Conservation (phyloP, 2,329 filamentous ascomycete species). For the Fusarium denticulatum region DNA sequence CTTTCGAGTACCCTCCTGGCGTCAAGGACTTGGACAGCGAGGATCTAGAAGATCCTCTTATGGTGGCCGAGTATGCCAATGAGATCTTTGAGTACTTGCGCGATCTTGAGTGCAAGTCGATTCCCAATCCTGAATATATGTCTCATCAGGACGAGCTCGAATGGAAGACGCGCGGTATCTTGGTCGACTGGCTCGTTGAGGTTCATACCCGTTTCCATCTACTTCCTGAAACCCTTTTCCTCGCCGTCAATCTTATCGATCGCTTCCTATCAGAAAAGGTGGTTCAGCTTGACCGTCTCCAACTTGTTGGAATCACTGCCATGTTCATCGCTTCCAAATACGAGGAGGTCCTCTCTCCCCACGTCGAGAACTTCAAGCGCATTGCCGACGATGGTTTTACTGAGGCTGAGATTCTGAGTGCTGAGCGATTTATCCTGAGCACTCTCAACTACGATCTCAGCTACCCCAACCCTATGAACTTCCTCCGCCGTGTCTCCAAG, state of each 20-base stretch:
- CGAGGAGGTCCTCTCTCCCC: conserved; percentile 95
- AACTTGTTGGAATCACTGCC: conserved; percentile 95
- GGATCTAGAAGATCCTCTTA: conserved; percentile 91
- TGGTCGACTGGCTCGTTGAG: conserved; percentile 98
- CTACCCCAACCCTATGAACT: conserved; percentile 99
- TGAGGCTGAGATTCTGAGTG: conserved; percentile 93
- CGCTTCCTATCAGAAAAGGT: conserved; percentile 96
- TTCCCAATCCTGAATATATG: conserved; percentile 96
- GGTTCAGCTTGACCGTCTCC: conserved; percentile 93
- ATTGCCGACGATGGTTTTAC: conserved; percentile 97
- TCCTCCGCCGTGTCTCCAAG: conserved; percentile 97
- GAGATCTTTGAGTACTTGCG: conserved; percentile 98
- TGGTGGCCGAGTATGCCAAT: conserved; percentile 96
- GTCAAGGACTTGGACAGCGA: conserved; percentile 81
- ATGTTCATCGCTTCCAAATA: conserved; percentile 99
- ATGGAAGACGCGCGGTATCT: conserved; percentile 98
- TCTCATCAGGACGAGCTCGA: conserved; percentile 92
- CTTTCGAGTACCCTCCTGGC: conserved; percentile 35
- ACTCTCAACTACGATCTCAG: conserved; percentile 96
- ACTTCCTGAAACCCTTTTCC: conserved; percentile 93
- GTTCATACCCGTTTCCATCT: conserved; percentile 97
- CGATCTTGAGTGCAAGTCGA: conserved; percentile 79
- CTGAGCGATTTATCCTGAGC: conserved; percentile 92
- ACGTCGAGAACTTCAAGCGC: conserved; percentile 96
- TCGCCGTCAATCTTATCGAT: conserved; percentile 98